Conservation (phyloP, 805 yeast genomes). For the Yamadazyma ubonensis region DNA sequence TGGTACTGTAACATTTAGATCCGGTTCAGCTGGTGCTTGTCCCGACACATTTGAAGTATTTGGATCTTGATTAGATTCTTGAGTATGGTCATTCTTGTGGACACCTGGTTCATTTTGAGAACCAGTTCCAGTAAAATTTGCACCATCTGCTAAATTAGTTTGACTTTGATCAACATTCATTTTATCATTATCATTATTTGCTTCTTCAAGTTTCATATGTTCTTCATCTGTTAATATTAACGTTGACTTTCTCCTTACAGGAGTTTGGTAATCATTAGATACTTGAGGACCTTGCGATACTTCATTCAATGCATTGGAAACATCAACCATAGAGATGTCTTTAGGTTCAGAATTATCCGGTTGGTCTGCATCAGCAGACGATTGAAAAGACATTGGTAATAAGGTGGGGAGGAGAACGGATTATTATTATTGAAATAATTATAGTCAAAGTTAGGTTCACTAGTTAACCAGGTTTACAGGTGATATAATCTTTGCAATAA, state of each 20-base stretch:
- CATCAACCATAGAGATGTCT: slow-evolving; percentile 46
- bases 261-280: slow-evolving; percentile 15
- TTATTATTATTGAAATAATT: too few relatives aligned
- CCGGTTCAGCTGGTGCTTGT: slow-evolving; percentile 17
- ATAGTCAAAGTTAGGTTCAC: too few relatives aligned
- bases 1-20: slow-evolving; percentile 39
- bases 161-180: slow-evolving; percentile 23
- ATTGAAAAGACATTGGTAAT: background rate
- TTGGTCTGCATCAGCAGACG: slow-evolving; percentile 1
- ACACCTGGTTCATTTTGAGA: background rate
- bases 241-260: slow-evolving; percentile 64
- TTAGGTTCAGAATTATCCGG: slow-evolving; percentile 11
- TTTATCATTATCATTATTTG: slow-evolving; percentile 12
- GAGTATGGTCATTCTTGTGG: background rate
- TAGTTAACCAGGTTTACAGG: too few relatives aligned
- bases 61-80: slow-evolving; percentile 4
- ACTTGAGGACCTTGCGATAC: slow-evolving; percentile 7
- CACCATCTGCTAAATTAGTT: slow-evolving; percentile 9
- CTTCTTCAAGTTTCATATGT: slow-evolving; percentile 41
- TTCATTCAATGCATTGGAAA: slow-evolving; percentile 29
- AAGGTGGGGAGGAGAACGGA: background rate
- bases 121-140: background rate
- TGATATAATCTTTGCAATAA: too few relatives aligned
- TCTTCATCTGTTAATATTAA: slow-evolving; percentile 71
- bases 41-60: slow-evolving; percentile 2